phyloP scores from a whole-genome alignment of 108 stramenopile species.

The Nitzschia palea region DNA sequence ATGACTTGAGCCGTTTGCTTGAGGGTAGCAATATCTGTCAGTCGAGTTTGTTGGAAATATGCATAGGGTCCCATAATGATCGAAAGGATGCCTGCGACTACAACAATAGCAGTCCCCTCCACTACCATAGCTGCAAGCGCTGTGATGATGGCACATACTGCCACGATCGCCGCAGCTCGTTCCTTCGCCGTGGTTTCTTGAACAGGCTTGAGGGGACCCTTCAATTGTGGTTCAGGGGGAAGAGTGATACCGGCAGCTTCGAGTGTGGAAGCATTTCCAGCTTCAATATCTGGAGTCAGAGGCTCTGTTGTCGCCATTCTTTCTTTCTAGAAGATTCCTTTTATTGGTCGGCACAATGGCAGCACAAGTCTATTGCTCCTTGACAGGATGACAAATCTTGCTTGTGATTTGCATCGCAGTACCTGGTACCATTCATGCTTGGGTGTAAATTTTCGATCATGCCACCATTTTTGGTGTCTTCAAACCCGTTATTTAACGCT shows the following conservation, averaged over 20 bases:
- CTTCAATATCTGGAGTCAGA: slow-evolving; percentile 3
- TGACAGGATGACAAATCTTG: too few species aligned
- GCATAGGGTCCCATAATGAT: slow-evolving; percentile 65
- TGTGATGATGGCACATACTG: slow-evolving; percentile 42
- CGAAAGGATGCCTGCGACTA: slow-evolving; percentile 56
- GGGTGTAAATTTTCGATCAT: too few species aligned
- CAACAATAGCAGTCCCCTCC: slow-evolving; percentile 43
- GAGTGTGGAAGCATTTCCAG: background rate
- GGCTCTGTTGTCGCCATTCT: slow-evolving; percentile 17
- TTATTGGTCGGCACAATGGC: too few species aligned
- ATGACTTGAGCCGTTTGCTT: slow-evolving; percentile 62
- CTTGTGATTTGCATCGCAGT: too few species aligned
- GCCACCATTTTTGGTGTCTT: too few species aligned
- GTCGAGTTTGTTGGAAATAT: slow-evolving; percentile 72
- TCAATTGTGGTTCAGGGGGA: slow-evolving; percentile 29
- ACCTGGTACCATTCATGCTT: too few species aligned
- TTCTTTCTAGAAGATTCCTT: background rate
- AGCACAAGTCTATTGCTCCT: too few species aligned
- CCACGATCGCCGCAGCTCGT: slow-evolving; percentile 45
- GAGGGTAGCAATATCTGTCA: slow-evolving; percentile 68
- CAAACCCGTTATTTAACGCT: too few species aligned
- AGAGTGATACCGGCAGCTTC: slow-evolving; percentile 17
- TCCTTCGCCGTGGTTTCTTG: slow-evolving; percentile 59
- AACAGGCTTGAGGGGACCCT: slow-evolving; percentile 51
- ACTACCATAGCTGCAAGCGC: slow-evolving; percentile 62